Evolutionary conservation across 2,329 filamentous ascomycete genomes (phyloP).

Genomic region (Colletotrichum chlorophyti): DNA sequence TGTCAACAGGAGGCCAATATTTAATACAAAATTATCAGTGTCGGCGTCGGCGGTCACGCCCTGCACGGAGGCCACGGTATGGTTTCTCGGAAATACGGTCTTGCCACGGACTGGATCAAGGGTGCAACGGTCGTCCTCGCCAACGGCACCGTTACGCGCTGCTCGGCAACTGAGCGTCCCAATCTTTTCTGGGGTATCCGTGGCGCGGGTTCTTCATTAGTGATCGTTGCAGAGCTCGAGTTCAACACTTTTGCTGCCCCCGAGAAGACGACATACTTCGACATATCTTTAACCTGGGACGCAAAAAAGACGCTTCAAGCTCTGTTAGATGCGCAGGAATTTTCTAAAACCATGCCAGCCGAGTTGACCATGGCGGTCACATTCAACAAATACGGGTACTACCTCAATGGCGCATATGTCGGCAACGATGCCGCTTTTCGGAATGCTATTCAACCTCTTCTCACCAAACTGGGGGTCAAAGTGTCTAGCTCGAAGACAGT

Average conservation of each 20-base stretch:
- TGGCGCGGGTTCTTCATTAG: slow-evolving; percentile 49
- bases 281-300: slow-evolving; percentile 6
- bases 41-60: slow-evolving; percentile 48
- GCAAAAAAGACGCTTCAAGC: neutral
- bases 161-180: slow-evolving; percentile 40
- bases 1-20: neutral
- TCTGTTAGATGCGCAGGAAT: neutral
- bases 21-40: slow-evolving; percentile 33
- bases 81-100: slow-evolving; percentile 33
- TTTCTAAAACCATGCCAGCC: slow-evolving; percentile 20
- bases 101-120: slow-evolving; percentile 43
- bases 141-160: slow-evolving; percentile 39
- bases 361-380: slow-evolving; percentile 36
- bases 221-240: slow-evolving; percentile 45
- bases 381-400: slow-evolving; percentile 16
- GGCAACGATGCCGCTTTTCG: neutral
- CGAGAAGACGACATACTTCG: slow-evolving; percentile 36
- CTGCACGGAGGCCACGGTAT: slow-evolving; percentile 49
- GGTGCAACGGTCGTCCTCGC: slow-evolving; percentile 45
- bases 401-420: slow-evolving; percentile 11
- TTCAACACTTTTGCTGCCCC: slow-evolving; percentile 47
- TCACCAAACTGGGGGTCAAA: neutral
- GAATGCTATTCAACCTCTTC: neutral
- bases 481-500: slow-evolving; percentile 16
- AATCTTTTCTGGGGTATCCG: slow-evolving; percentile 52